Evolutionary conservation across 1,284 basidiomycete genomes (phyloP).

Genomic region (Sanghuangporus sanghuang): DNA sequence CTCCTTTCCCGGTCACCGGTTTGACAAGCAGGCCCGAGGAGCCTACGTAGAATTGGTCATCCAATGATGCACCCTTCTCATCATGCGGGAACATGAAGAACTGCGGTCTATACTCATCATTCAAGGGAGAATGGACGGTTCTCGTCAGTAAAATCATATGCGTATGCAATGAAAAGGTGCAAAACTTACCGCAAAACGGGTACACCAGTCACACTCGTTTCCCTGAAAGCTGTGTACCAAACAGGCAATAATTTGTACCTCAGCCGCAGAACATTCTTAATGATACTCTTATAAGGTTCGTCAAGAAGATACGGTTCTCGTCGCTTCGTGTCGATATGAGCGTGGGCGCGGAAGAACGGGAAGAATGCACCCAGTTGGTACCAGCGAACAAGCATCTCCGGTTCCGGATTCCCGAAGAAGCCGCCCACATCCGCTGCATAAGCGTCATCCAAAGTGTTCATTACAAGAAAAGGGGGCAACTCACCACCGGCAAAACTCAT

Average conservation of each 20-base stretch:
- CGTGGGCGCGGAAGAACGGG: conserved; percentile 98
- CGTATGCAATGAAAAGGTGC: not conserved
- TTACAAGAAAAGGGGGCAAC: conserved; percentile 25
- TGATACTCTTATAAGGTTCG: conserved; percentile 80
- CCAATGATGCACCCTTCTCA: conserved; percentile 77
- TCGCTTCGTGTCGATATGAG: conserved; percentile 96
- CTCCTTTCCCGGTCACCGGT: conserved; percentile 79
- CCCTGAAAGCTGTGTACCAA: conserved; percentile 96
- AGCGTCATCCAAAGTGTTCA: not conserved
- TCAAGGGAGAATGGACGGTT: not conserved
- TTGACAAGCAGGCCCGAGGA: conserved; percentile 88
- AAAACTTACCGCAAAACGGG: conserved; percentile 69
- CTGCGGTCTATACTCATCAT: conserved; percentile 67
- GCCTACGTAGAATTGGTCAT: conserved; percentile 94
- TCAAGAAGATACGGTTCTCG: conserved; percentile 93
- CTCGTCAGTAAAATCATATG: not conserved
- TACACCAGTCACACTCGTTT: conserved; percentile 73
- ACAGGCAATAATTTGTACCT: conserved; percentile 87
- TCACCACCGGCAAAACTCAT: conserved; percentile 89
- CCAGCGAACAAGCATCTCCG: conserved; percentile 96
- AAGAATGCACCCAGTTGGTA: conserved; percentile 94
- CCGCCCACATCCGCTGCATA: conserved; percentile 88
- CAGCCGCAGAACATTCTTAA: conserved; percentile 77
- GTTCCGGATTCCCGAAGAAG: conserved; percentile 95
- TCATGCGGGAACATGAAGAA: conserved; percentile 92